These are phyloP conservation scores for Priceomyces melissophilus DNA, from an alignment of 805 yeast species.

Conservation along the genomic window DNA sequence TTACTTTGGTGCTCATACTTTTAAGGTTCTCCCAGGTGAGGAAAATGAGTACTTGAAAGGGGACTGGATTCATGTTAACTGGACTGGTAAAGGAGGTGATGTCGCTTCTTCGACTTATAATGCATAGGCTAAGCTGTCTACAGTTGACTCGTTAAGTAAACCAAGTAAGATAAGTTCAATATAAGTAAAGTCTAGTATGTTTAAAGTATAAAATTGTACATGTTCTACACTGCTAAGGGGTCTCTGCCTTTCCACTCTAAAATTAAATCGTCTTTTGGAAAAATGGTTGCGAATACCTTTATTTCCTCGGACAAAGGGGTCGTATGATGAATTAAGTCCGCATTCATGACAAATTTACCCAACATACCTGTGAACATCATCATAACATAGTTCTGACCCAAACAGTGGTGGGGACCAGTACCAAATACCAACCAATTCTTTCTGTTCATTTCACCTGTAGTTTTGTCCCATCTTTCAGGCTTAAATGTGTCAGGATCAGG, in stretches of 20 bases:
- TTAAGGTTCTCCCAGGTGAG: constrained; percentile 85
- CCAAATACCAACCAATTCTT: constrained; percentile 97
- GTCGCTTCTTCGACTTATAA: constrained; percentile 92
- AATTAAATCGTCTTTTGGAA: constrained; percentile 93
- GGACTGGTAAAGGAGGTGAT: constrained; percentile 99
- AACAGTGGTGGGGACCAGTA: constrained; percentile 93
- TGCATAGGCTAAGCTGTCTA: constrained; percentile 51
- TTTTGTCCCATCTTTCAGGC: constrained; percentile 95
- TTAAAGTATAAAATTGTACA: neutral
- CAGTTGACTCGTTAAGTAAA: neutral
- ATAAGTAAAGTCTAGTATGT: neutral
- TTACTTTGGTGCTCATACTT: constrained; percentile 99
- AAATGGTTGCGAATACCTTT: constrained; percentile 95
- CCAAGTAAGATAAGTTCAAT: neutral
- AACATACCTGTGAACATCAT: constrained; percentile 84
- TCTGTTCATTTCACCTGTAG: constrained; percentile 69
- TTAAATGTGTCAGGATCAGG: constrained; percentile 90
- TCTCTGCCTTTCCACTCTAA: constrained; percentile 71
- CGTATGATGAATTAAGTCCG: constrained; percentile 77
- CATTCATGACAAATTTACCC: constrained; percentile 82
- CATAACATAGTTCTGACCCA: constrained; percentile 92
- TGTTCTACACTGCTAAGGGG: constrained; percentile 25
- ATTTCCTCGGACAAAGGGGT: constrained; percentile 88
- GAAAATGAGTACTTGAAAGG: constrained; percentile 76
- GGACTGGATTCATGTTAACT: constrained; percentile 92